Evolutionary conservation across 2,329 filamentous ascomycete genomes (phyloP), one percentile per base, ranked within the genome.

Genomic region (Fusarium chlamydosporum): DNA sequence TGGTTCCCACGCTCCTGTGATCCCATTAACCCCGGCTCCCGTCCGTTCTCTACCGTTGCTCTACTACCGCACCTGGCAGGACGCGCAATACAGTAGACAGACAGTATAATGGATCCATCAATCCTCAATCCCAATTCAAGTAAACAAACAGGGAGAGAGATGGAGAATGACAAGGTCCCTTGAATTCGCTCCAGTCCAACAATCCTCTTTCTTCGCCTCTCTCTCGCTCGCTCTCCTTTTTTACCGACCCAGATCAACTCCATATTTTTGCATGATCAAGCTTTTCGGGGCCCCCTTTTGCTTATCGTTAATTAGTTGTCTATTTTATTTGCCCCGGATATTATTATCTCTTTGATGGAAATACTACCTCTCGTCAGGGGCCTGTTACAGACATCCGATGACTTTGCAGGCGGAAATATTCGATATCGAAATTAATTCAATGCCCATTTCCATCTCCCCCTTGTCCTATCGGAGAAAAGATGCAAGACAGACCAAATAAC

Each of bases 201-300:
- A 23, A 23, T 31, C 9, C 15, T 61, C 27, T 34, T 27, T 40
- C 27, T 26, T 61, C 31, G 38, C 38, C 47, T 61, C 45, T 62
- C 43, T 57, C 42, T 33, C 20, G 12, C 34, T 37, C 34, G 34
- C 31, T 65, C 53, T 60, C 53, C 61, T 60, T 46, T 23, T 41
- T 20, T 41, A 33, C 27, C 20, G 53, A 53, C 51, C 43, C 51
- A 43, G 33, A 48, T 27, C 64, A 35, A 40, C 52, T 59, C 61
- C 61, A 65, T 65, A 35, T 35, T 65, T 60, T 54, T 52, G 34
- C 61, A 65, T 54, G 35, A 65, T 60, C 61, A 65, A 65, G 61
- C 61, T 65, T 65, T 65, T 23, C 37, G 48, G 42, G 18, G 33
- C 56, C 41, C 61, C 46, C 61, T 60, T 65, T 65, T 60, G 60